A percentile compares a stretch with the other conserved stretches of the same genome.
Conservation (phyloP, 225 moss, liverwort and hornwort species). For the Pseudisothecium myosuroides region DNA sequence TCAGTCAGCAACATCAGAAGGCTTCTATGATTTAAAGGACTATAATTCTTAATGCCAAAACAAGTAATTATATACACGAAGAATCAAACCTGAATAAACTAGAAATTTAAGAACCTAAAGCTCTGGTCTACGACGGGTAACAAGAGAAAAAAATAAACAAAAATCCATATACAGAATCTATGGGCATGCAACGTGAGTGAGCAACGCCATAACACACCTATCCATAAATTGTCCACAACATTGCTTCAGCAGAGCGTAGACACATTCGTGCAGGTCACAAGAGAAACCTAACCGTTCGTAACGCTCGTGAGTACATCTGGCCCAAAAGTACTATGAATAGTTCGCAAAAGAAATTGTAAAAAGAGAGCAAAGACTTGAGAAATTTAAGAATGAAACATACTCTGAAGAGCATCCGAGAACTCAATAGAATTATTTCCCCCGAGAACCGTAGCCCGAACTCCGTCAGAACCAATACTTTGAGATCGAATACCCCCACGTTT, state of each 20-base stretch:
- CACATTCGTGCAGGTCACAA: neutral
- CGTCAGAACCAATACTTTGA: slow-evolving; percentile 33
- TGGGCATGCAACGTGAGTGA: neutral
- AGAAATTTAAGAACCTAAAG: neutral
- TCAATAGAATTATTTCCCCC: slow-evolving; percentile 47
- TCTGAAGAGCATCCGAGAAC: slow-evolving; percentile 74
- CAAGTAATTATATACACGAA: neutral
- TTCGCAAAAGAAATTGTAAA: neutral
- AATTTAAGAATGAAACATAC: slow-evolving; percentile 24
- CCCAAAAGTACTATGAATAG: neutral
- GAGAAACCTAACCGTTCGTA: neutral
- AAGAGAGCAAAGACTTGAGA: neutral
- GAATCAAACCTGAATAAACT: neutral
- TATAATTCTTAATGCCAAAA: neutral
- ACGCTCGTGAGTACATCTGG: neutral
- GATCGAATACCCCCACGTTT: slow-evolving; percentile 39
- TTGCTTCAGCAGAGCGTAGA: neutral
- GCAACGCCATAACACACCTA: neutral
- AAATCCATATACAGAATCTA: neutral
- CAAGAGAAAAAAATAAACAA: neutral
- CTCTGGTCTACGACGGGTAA: neutral
- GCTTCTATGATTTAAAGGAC: neutral
- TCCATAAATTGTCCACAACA: neutral
- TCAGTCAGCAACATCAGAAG: neutral
- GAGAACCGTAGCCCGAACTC: slow-evolving; percentile 16